Evolutionary conservation across 106 monocot genomes (phyloP), one percentile per base, ranked within the genome.

Genomic region (Phalaenopsis equestris): DNA sequence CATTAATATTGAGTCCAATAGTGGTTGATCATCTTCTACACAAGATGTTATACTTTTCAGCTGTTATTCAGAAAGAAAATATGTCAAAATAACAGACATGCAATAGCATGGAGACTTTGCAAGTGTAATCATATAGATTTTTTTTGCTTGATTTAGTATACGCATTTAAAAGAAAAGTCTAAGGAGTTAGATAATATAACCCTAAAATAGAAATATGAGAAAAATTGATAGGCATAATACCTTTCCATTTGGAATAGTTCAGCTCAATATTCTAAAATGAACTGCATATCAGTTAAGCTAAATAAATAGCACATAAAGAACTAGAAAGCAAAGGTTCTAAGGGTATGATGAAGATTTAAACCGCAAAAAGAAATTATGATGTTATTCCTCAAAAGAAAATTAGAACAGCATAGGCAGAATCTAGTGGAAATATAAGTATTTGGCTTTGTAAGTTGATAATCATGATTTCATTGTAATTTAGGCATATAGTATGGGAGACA

Each of bases 1-100:
- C 64, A 91, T 56, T 72, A 94, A 78, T 89, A 94, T 85, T 11
- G 91, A 88, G 80, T 91, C 94, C 83, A 90, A 48, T 16, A 87
- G 84, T 45, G 85, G 84, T 23, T 57, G 57, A 18, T 68, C 84
- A 86, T 91, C 84, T 55, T 82, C 41, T 65, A 94, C 65, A 73
- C 39, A 75, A 57, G 49, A 76, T 78, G 91, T 80, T 23, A 94
- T 87, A 46, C 86, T 83, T 75, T 80, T 85, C 82, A 94, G 70
- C 94, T 94, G 91, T 73, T 55, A 76, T 36, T 78, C 19, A 84
- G 18, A 73, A 81, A 56, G 43, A 49, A 12, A 76, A 48, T 17
- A 48, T 49, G n/a, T 3, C 30, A 42, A 43, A 43, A 74, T 42
- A 74, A 74, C 43, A 39, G 64, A 64, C 5, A 21, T 64, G 70